Evolutionary conservation across 345 rosid species (phyloP).

Genomic region (Brassica juncea): DNA sequence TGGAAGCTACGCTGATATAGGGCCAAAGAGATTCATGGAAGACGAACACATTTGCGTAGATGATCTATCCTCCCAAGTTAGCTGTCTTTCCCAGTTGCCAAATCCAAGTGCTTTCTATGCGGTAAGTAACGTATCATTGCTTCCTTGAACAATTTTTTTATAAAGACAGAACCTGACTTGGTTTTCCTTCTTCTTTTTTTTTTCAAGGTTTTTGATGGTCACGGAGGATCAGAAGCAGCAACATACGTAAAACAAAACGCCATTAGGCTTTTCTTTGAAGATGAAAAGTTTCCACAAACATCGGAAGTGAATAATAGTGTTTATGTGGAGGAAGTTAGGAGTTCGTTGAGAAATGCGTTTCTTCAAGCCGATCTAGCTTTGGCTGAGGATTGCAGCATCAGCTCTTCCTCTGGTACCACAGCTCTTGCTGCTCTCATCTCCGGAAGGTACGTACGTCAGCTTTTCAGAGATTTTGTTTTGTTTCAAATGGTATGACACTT

Average conservation of each 20-base stretch:
- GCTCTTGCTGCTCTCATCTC: constrained; percentile 66
- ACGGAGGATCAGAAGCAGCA: constrained; percentile 92
- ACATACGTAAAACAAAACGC: constrained; percentile 68
- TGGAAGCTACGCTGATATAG: constrained; percentile 79
- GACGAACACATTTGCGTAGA: constrained; percentile 86
- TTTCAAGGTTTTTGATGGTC: constrained; percentile 73
- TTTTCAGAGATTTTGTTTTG: no score
- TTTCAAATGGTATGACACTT: no score
- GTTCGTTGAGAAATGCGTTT: constrained; percentile 60
- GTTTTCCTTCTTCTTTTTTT: background rate
- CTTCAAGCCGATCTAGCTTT: constrained; percentile 74
- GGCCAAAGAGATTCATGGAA: constrained; percentile 68
- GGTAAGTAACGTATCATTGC: constrained; percentile 47
- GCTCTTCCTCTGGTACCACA: constrained; percentile 79
- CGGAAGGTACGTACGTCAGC: constrained; percentile 17
- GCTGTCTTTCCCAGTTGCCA: constrained; percentile 52
- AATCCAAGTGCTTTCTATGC: constrained; percentile 86
- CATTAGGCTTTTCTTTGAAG: constrained; percentile 66
- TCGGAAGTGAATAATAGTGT: constrained; percentile 54
- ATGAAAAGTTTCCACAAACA: constrained; percentile 54
- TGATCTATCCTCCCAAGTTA: constrained; percentile 66
- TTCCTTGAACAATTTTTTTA: background rate
- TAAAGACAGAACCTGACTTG: background rate
- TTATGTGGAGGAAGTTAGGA: constrained; percentile 62
- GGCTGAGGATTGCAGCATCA: constrained; percentile 64